These are phyloP conservation scores for Tephrocybe rancida DNA, from an alignment of 768 basidiomycete species.

Conservation along the genomic window DNA sequence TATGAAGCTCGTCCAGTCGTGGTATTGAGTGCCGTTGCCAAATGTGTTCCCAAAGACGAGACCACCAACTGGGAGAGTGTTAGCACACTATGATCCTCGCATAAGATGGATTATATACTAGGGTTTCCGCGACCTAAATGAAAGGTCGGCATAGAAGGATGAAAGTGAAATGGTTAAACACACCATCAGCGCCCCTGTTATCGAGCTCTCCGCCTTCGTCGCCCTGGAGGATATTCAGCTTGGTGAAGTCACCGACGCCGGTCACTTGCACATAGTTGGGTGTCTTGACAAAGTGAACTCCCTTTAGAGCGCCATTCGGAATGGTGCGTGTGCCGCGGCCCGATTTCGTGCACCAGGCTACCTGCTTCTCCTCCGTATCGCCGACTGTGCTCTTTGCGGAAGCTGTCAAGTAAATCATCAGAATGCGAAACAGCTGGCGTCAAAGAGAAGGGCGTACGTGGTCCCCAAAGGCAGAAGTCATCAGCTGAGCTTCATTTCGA, in stretches of 20 bases:
- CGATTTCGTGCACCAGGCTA: constrained; percentile 76
- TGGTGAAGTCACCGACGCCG: constrained; percentile 71
- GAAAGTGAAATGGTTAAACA: background rate
- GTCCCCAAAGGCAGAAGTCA: constrained; percentile 76
- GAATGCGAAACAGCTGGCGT: background rate
- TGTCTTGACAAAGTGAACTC: constrained; percentile 70
- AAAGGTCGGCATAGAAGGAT: background rate
- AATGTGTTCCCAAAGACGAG: constrained; percentile 69
- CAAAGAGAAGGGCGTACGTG: constrained; percentile 33
- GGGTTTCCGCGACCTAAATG: constrained; percentile 45
- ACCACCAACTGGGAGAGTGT: constrained; percentile 68
- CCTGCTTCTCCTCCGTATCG: constrained; percentile 65
- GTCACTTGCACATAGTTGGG: constrained; percentile 62
- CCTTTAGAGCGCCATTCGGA: constrained; percentile 62
- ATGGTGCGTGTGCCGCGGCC: constrained; percentile 76
- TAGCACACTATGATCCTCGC: too few species aligned
- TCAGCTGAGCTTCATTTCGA: constrained; percentile 42
- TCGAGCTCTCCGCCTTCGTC: constrained; percentile 76
- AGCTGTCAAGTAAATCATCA: constrained; percentile 2
- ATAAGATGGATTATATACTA: too few species aligned
- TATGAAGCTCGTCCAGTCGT: constrained; percentile 87
- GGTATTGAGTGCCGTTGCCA: constrained; percentile 51
- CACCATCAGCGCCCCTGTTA: constrained; percentile 65
- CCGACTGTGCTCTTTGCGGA: constrained; percentile 53
- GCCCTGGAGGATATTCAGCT: constrained; percentile 52